phyloP scores from a whole-genome alignment of 2,329 filamentous ascomycete species.

The Furcasterigmium furcatum region DNA sequence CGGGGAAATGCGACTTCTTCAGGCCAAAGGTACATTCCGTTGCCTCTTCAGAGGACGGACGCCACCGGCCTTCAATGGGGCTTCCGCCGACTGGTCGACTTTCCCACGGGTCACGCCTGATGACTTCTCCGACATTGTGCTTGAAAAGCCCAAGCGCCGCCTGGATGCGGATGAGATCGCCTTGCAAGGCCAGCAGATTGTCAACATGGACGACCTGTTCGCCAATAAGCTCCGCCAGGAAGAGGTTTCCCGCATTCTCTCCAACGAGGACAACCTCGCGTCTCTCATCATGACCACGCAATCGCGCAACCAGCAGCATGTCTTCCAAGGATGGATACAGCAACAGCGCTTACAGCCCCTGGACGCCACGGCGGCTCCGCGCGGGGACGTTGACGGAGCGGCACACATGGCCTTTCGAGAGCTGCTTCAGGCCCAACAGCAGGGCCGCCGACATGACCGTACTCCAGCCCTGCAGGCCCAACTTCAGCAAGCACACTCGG shows the following conservation, averaged over 20 bases:
- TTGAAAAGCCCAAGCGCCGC: neutral
- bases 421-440: neutral
- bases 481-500: neutral
- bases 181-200: neutral
- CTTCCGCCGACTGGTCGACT: neutral
- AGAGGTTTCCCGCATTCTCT: neutral
- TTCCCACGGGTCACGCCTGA: neutral
- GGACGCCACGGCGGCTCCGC: neutral
- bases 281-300: neutral
- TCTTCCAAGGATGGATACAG: neutral
- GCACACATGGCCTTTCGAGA: neutral
- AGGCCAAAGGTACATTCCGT: constrained; percentile 15
- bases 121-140: neutral
- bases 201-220: neutral
- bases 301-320: neutral
- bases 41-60: neutral
- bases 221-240: neutral
- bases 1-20: constrained; percentile 10
- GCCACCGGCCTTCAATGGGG: neutral
- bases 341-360: neutral
- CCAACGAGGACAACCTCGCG: neutral
- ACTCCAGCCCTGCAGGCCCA: neutral
- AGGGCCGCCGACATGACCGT: neutral
- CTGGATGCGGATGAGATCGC: neutral
- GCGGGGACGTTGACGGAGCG: neutral